Conservation (phyloP, 2,329 filamentous ascomycete species). For the Apiospora malaysiana region DNA sequence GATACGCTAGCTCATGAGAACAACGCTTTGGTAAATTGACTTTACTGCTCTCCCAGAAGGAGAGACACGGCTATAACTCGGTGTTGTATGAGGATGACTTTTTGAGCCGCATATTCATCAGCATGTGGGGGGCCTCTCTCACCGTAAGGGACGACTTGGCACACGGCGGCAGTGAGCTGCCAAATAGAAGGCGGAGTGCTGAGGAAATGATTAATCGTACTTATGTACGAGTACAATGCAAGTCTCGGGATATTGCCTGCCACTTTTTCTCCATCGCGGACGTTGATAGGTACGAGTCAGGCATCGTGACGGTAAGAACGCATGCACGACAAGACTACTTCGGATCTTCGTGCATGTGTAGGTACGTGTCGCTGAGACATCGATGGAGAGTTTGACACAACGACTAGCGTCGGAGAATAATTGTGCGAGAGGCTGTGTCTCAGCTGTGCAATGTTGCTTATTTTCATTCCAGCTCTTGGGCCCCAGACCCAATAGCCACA, state of each 20-base stretch:
- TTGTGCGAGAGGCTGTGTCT: not conserved
- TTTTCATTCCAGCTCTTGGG: not conserved
- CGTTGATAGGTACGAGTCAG: not conserved
- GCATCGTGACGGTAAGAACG: not conserved
- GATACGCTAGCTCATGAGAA: not conserved
- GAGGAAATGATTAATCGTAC: not conserved
- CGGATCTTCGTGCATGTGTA: not conserved
- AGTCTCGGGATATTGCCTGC: not conserved
- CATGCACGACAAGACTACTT: not conserved
- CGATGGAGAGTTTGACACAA: conserved; percentile 4
- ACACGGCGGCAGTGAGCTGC: not conserved
- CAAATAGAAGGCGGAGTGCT: not conserved
- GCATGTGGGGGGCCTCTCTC: not conserved
- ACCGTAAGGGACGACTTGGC: not conserved
- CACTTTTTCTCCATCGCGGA: no score
- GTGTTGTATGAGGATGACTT: not conserved
- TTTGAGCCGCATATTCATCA: not conserved
- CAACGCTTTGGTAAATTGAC: not conserved
- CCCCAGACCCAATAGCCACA: not conserved
- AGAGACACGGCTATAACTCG: not conserved
- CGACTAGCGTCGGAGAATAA: conserved; percentile 13
- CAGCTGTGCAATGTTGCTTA: not conserved
- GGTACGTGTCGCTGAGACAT: not conserved
- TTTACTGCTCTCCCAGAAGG: not conserved
- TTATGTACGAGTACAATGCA: not conserved